Conservation (phyloP, 2,329 filamentous ascomycete species). For the Verticillium isaacii region DNA sequence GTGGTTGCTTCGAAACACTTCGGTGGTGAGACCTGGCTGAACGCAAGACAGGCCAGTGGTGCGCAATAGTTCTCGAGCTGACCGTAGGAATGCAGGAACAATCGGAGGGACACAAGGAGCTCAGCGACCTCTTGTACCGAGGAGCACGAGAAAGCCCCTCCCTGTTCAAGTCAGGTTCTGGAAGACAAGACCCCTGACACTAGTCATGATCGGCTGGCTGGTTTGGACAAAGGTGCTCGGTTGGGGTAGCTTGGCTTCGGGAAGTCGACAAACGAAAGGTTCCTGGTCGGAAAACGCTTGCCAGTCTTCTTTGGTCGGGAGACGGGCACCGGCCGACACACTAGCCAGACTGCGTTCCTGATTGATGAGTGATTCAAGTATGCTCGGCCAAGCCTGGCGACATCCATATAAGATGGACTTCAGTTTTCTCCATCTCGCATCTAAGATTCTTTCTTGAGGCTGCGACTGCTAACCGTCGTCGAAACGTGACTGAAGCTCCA, state of each 20-base stretch:
- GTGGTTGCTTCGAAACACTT: too few relatives aligned
- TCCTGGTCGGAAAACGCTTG: conserved; percentile 2
- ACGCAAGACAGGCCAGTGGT: not conserved
- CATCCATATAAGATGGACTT: too few relatives aligned
- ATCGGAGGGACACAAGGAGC: not conserved
- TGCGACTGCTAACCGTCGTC: too few relatives aligned
- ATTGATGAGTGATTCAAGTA: too few relatives aligned
- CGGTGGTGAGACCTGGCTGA: not conserved
- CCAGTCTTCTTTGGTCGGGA: not conserved
- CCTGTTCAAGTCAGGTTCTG: not conserved
- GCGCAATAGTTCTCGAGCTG: too few relatives aligned
- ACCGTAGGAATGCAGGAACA: not conserved
- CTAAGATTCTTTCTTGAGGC: too few relatives aligned
- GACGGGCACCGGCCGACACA: not conserved
- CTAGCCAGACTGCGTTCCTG: not conserved
- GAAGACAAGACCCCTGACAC: not conserved
- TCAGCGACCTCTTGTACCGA: not conserved
- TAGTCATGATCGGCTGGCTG: not conserved
- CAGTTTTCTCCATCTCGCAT: too few relatives aligned
- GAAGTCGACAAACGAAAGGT: not conserved
- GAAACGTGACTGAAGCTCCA: not conserved
- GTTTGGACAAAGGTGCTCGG: not conserved
- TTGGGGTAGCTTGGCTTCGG: not conserved
- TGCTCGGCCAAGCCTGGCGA: too few relatives aligned
- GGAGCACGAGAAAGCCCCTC: not conserved